A percentile compares a stretch with the other conserved stretches of the same genome.
Evolutionary conservation across 164 flowering plant genomes (phyloP).

Genomic region (Warburgia ugandensis): DNA sequence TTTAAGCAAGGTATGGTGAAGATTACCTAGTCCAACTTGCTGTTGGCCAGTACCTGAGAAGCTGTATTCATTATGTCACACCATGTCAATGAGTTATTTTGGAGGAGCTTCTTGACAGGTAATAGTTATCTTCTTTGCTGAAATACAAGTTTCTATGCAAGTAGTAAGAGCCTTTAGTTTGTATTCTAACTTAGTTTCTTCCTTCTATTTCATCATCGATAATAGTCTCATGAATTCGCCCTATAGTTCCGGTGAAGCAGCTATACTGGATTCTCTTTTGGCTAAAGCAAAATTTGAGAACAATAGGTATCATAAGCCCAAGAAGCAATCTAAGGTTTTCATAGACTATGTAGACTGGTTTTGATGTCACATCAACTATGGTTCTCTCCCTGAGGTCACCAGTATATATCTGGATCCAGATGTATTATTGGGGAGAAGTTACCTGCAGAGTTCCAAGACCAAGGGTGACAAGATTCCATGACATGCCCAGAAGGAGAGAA

Average conservation of each 20-base stretch:
- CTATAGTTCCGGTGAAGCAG: slow-evolving; percentile 58
- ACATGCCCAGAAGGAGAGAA: too few relatives aligned
- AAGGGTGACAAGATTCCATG: too few relatives aligned
- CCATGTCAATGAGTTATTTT: slow-evolving; percentile 78
- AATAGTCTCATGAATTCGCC: slow-evolving; percentile 52
- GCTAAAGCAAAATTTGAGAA: slow-evolving; percentile 78
- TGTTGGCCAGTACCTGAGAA: slow-evolving; percentile 88
- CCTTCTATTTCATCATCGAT: not conserved
- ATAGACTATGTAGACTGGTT: slow-evolving; percentile 62
- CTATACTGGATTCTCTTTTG: slow-evolving; percentile 68
- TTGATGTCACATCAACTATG: slow-evolving; percentile 11
- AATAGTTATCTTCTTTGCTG: not conserved
- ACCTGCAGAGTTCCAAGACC: too few relatives aligned
- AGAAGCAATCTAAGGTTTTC: slow-evolving; percentile 52
- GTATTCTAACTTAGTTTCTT: not conserved
- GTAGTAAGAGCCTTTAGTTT: not conserved
- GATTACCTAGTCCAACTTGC: slow-evolving; percentile 77
- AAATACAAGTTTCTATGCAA: not conserved
- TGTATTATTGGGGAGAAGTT: too few relatives aligned
- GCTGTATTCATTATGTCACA: slow-evolving; percentile 85
- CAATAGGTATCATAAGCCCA: slow-evolving; percentile 71
- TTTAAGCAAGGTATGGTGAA: slow-evolving; percentile 46
- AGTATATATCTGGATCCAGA: too few relatives aligned
- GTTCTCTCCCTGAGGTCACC: too few relatives aligned
- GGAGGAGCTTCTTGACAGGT: slow-evolving; percentile 88